Percentiles rank a stretch among this genome's conserved stretches.
These are phyloP conservation scores for Adansonia grandidieri DNA, from an alignment of 441 rosid genomes.

Conservation along the genomic window DNA sequence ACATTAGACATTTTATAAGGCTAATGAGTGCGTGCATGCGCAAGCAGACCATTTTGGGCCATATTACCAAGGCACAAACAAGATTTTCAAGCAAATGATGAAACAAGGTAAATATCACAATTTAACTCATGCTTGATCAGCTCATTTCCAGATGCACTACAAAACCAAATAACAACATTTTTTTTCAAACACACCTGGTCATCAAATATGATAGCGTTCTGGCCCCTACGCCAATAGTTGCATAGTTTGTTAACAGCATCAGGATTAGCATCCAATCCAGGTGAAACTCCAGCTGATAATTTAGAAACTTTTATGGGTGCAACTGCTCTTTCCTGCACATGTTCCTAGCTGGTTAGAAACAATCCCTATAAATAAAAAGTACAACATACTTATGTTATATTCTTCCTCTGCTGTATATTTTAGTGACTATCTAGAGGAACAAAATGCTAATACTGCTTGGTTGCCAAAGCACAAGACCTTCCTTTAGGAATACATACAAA, in stretches of 20 bases:
- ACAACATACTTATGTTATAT: constrained; percentile 13
- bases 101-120: not conserved
- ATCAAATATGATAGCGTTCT: constrained; percentile 52
- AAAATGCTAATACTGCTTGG: not conserved
- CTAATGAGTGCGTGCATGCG: not conserved
- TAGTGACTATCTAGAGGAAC: not conserved
- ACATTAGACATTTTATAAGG: constrained; percentile 1
- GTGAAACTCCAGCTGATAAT: constrained; percentile 33
- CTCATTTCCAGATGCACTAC: not conserved
- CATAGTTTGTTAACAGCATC: constrained; percentile 42
- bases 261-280: constrained; percentile 27
- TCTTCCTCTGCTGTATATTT: constrained; percentile 9
- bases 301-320: constrained; percentile 29
- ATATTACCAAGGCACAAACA: constrained; percentile 2
- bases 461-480: not conserved
- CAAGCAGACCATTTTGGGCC: constrained; percentile 3
- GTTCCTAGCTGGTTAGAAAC: constrained; percentile 34
- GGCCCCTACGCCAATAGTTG: constrained; percentile 33
- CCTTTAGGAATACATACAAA: not conserved
- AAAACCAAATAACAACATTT: not conserved
- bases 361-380: constrained; percentile 1
- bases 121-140: not conserved
- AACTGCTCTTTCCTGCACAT: constrained; percentile 34
- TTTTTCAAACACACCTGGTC: constrained; percentile 43
- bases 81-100: not conserved